These are phyloP conservation scores for Phalaenopsis aphrodite DNA, from an alignment of 106 monocot genomes.

Conservation along the genomic window DNA sequence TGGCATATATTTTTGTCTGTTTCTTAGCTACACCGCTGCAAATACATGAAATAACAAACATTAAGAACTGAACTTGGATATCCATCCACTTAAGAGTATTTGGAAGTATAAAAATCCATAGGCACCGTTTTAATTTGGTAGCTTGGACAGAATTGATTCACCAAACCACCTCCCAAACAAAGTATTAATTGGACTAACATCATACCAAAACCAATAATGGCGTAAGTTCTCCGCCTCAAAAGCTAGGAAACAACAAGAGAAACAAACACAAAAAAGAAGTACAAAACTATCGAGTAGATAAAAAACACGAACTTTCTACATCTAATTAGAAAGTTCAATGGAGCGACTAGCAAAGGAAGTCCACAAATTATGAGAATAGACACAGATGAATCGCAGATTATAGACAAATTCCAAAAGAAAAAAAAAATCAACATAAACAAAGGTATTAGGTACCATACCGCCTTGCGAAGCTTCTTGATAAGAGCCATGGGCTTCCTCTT, in stretches of 20 bases:
- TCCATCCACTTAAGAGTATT: too few relatives aligned
- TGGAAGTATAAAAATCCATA: too few relatives aligned
- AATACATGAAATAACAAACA: neutral
- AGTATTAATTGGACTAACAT: too few relatives aligned
- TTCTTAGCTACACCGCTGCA: neutral
- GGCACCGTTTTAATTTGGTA: too few relatives aligned
- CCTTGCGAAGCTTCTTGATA: slow-evolving; percentile 87
- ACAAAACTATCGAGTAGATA: neutral
- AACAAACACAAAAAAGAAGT: too few relatives aligned
- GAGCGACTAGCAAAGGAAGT: neutral
- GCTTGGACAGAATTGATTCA: too few relatives aligned
- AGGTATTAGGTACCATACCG: slow-evolving; percentile 26
- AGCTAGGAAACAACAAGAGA: too few relatives aligned
- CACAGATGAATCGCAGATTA: neutral
- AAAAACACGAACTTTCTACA: neutral
- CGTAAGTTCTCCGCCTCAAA: too few relatives aligned
- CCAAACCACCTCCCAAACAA: too few relatives aligned
- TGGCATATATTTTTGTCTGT: neutral
- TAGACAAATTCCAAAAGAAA: neutral
- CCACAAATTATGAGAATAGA: neutral
- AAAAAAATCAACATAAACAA: neutral
- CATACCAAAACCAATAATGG: too few relatives aligned
- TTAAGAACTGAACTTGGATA: too few relatives aligned
- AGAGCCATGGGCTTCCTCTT: slow-evolving; percentile 94
- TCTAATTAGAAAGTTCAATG: neutral